Evolutionary conservation across 306 rosid species (phyloP).

Genomic region (Cucurbita pepo): DNA sequence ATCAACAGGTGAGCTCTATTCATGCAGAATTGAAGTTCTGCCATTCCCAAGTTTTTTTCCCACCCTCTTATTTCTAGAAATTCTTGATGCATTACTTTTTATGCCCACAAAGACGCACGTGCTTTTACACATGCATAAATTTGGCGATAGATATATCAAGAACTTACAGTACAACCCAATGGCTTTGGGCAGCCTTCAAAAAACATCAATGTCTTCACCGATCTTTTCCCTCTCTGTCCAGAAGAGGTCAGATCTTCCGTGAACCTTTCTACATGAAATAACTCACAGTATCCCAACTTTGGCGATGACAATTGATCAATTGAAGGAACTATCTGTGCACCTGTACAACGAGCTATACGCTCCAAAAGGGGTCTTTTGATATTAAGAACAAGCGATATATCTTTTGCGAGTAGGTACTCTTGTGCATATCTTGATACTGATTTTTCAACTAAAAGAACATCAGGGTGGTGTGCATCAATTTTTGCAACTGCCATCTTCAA

Average conservation of each 20-base stretch:
- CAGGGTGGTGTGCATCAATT: conserved; percentile 67
- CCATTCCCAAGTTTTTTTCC: neutral
- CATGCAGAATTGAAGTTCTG: neutral
- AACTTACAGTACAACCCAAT: conserved; percentile 87
- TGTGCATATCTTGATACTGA: conserved; percentile 93
- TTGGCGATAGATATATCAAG: neutral
- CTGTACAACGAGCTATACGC: conserved; percentile 89
- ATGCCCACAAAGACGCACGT: neutral
- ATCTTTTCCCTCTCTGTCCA: conserved; percentile 49
- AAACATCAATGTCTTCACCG: conserved; percentile 83
- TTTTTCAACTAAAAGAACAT: conserved; percentile 88
- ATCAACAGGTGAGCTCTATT: neutral
- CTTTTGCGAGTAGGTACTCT: conserved; percentile 82
- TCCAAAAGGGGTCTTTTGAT: conserved; percentile 84
- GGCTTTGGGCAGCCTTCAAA: conserved; percentile 98
- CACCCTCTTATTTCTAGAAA: neutral
- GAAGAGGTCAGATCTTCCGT: conserved; percentile 49
- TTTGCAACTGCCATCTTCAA: conserved; percentile 97
- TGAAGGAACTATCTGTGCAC: conserved; percentile 77
- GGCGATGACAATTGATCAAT: conserved; percentile 71
- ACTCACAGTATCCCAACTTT: conserved; percentile 74
- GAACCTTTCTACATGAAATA: conserved; percentile 66
- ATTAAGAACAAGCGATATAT: conserved; percentile 85
- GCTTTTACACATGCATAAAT: neutral
- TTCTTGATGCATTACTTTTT: neutral